A percentile compares a stretch with the other conserved stretches of the same genome.
These are phyloP conservation scores for Poterioochromonas sp. DNA, from an alignment of 352 stramenopile species.

Conservation along the genomic window DNA sequence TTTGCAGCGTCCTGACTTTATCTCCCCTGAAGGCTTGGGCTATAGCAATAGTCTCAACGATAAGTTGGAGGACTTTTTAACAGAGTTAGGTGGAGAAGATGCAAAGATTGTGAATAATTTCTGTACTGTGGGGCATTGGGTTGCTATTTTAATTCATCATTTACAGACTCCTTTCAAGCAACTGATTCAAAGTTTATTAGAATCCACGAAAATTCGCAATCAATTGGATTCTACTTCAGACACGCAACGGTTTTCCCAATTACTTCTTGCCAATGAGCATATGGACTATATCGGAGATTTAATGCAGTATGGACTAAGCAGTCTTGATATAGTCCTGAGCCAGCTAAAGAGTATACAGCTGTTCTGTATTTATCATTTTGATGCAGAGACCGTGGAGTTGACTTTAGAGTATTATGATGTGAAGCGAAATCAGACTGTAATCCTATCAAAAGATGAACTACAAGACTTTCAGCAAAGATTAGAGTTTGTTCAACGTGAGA, in stretches of 20 bases:
- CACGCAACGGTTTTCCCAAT: not conserved
- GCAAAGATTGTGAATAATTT: slow-evolving; percentile 20
- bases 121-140: not conserved
- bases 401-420: slow-evolving; percentile 36
- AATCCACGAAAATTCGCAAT: not conserved
- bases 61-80: slow-evolving; percentile 29
- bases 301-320: slow-evolving; percentile 12
- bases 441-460: slow-evolving; percentile 41
- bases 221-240: not conserved
- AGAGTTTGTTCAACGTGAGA: slow-evolving; percentile 45
- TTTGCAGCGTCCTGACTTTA: not conserved
- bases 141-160: not conserved
- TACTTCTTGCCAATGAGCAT: not conserved
- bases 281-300: slow-evolving; percentile 16
- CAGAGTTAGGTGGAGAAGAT: slow-evolving; percentile 17
- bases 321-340: slow-evolving; percentile 6
- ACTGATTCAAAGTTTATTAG: not conserved
- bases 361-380: not conserved
- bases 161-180: not conserved
- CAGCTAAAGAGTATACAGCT: not conserved
- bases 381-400: not conserved
- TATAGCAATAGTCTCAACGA: slow-evolving; percentile 16
- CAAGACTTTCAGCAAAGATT: slow-evolving; percentile 45
- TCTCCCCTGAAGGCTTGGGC: not conserved
- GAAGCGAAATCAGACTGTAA: slow-evolving; percentile 32